A percentile compares a stretch with the other conserved stretches of the same genome.
Evolutionary conservation across 1,139 yeast genomes (phyloP).

Genomic region (Pichia sp.): DNA sequence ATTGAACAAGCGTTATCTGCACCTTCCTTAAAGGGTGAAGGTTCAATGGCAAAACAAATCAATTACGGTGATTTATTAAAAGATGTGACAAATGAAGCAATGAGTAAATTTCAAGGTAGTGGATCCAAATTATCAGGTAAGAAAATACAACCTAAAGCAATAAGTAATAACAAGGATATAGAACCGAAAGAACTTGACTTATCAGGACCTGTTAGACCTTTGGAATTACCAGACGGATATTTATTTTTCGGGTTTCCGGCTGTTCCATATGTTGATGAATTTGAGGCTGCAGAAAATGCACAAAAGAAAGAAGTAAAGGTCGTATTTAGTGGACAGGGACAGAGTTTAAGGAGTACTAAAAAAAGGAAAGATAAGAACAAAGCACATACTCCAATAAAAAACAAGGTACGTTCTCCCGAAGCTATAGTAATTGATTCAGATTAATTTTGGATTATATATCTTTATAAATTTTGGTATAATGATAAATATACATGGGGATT

Average conservation of each 20-base stretch:
- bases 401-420: slow-evolving; percentile 61
- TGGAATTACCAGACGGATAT: slow-evolving; percentile 74
- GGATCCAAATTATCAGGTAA: slow-evolving; percentile 76
- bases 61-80: slow-evolving; percentile 58
- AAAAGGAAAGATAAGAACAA: slow-evolving; percentile 61
- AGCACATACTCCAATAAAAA: slow-evolving; percentile 33
- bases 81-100: slow-evolving; percentile 29
- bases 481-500: not conserved
- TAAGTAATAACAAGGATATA: slow-evolving; percentile 24
- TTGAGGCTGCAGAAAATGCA: slow-evolving; percentile 33
- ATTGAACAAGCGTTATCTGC: slow-evolving; percentile 24
- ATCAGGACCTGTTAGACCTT: slow-evolving; percentile 61
- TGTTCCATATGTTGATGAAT: slow-evolving; percentile 55
- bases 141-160: slow-evolving; percentile 23
- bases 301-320: slow-evolving; percentile 19
- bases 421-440: slow-evolving; percentile 68
- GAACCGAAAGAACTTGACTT: slow-evolving; percentile 37
- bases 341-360: slow-evolving; percentile 63
- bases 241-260: slow-evolving; percentile 91
- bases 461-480: not conserved
- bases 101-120: slow-evolving; percentile 44
- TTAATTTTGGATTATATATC: not conserved
- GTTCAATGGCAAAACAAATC: slow-evolving; percentile 75
- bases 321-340: slow-evolving; percentile 57
- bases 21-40: slow-evolving; percentile 34